These are phyloP conservation scores for Tylopilus sp. DNA, from an alignment of 1,284 basidiomycete genomes.

Conservation along the genomic window DNA sequence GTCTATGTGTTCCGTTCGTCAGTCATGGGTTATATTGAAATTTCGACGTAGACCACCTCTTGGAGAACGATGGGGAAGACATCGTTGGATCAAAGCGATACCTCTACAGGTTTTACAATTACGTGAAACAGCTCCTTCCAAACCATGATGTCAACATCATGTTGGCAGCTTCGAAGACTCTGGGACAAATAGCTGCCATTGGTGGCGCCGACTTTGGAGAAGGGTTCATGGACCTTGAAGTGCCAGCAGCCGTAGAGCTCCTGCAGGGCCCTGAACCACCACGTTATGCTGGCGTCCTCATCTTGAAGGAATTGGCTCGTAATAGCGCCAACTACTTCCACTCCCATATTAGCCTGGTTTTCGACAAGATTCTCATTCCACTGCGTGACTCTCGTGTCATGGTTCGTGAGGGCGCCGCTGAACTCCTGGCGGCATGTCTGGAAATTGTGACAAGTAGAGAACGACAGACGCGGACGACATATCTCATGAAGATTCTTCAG, in stretches of 20 bases:
- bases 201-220: conserved; percentile 81
- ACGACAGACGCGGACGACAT: conserved; percentile 59
- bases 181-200: conserved; percentile 77
- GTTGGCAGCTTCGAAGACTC: conserved; percentile 81
- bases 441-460: conserved; percentile 78
- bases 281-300: conserved; percentile 80
- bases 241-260: conserved; percentile 74
- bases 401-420: conserved; percentile 87
- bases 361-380: conserved; percentile 88
- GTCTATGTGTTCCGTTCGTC: conserved; percentile 22
- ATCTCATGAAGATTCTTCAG: conserved; percentile 75
- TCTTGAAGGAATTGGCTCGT: conserved; percentile 85
- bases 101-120: conserved; percentile 86
- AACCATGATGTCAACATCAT: conserved; percentile 83
- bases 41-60: conserved; percentile 53
- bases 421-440: conserved; percentile 83
- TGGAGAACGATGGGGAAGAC: conserved; percentile 69
- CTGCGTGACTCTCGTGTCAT: conserved; percentile 79
- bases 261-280: conserved; percentile 72
- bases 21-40: conserved; percentile 15
- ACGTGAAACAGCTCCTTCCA: conserved; percentile 81
- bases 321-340: conserved; percentile 85
- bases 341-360: conserved; percentile 77
- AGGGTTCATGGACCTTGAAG: conserved; percentile 81
- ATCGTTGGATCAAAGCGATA: conserved; percentile 70